Evolutionary conservation across 2,329 filamentous ascomycete genomes (phyloP), one percentile per base, ranked within the genome.

Genomic region (Aphanoascus verrucosus): DNA sequence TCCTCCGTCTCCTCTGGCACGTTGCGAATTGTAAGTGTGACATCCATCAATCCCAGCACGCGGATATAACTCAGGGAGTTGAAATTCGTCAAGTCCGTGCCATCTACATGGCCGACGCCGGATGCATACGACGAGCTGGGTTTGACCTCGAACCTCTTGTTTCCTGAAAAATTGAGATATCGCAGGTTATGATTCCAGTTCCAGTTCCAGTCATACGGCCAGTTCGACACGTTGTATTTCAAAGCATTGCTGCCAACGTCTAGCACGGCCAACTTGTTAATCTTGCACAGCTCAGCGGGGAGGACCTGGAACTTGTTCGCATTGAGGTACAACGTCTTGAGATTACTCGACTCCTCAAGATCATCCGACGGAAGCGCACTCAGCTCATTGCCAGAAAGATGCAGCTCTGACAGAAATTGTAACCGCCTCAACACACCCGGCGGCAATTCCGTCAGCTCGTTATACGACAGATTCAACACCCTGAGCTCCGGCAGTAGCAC

Each of bases 201-300:
- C 93, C 93, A 98, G 64, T 98, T 98, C 93, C 93, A 98, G 67
- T 98, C 93, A 66, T 98, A 98, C 0, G 91, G 93, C 77, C 94
- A 95, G 64, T 98, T 98, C 31, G 89, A 93, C 46, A 98, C 94
- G 66, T 98, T 98, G 78, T 98, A 98, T 69, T 97, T 98, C 54
- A 98, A 76, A 19, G 81, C 83, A 65, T 98, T 98, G 76, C 87
- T 96, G 56, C 90, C 91, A 58, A 94, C 94, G 69, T 98, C 93
- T 49, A 98, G 77, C 48, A 96, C 85, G 4, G 89, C 84, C 23
- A 98, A 79, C 68, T 93, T 93, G 70, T 89, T 87, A 43, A 95
- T 88, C 67, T 95, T 88, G 57, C 89, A 94, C 47, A 98, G 84
- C 66, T 98, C 93, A 7, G 93, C 93, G 1, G 93, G 93, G 17